Conservation (phyloP, 2,329 filamentous ascomycete genomes). For the Colletotrichum sublineola region DNA sequence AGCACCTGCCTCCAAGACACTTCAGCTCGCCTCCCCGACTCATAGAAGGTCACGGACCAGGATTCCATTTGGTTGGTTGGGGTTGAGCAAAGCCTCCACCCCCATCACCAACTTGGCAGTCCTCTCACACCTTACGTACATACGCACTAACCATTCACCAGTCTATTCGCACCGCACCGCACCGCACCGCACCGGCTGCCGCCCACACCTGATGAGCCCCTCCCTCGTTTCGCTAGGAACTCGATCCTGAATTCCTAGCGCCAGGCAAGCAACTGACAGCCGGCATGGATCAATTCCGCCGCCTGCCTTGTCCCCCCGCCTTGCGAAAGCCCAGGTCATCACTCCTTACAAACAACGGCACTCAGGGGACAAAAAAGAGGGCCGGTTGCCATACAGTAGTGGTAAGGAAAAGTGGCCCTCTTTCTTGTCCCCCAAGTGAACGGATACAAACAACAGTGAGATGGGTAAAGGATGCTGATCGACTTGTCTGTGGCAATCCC, state of each 20-base stretch:
- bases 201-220: conserved; percentile 18
- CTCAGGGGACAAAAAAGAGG: too few species aligned
- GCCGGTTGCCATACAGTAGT: too few species aligned
- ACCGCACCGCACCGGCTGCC: conserved; percentile 23
- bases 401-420: too few species aligned
- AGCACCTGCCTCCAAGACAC: neutral
- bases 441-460: neutral
- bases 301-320: neutral
- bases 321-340: neutral
- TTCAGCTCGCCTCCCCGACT: neutral
- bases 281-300: conserved; percentile 15
- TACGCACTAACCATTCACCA: neutral
- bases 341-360: neutral
- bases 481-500: neutral
- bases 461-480: neutral
- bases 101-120: conserved; percentile 3
- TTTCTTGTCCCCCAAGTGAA: too few species aligned
- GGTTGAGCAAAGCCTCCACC: conserved; percentile 25
- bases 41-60: conserved; percentile 3
- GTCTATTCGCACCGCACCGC: neutral
- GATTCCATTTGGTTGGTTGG: conserved; percentile 22
- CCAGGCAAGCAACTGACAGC: conserved; percentile 35
- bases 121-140: conserved; percentile 1
- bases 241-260: conserved; percentile 25
- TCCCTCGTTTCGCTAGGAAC: conserved; percentile 31